Percentiles rank a stretch among this genome's conserved stretches.
Evolutionary conservation across 345 rosid genomes (phyloP).

Genomic region (Raphanus raphanistrum): DNA sequence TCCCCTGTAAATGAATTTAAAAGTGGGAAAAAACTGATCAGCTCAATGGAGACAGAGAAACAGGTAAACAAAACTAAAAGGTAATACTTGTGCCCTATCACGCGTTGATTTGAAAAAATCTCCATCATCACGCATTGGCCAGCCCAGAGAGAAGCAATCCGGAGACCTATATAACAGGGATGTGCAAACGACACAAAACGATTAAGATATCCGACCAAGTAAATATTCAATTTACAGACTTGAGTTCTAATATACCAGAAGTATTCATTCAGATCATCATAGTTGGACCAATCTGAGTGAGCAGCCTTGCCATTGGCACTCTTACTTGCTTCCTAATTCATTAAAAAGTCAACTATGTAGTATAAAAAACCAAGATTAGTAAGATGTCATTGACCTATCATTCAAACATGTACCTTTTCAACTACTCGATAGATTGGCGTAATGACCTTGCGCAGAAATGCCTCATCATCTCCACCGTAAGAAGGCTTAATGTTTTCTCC

Average conservation of each 20-base stretch:
- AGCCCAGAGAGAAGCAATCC: constrained; percentile 98
- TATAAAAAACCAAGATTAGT: constrained; percentile 22
- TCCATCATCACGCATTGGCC: constrained; percentile 99
- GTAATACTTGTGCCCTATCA: constrained; percentile 47
- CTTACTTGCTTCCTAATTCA: constrained; percentile 79
- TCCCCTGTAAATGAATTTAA: constrained; percentile 51
- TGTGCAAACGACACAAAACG: constrained; percentile 14
- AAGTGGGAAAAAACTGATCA: not conserved
- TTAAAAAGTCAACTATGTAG: constrained; percentile 22
- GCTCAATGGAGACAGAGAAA: constrained; percentile 17
- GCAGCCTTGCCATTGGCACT: constrained; percentile 76
- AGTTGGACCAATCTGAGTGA: constrained; percentile 90
- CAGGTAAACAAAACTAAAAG: constrained; percentile 28
- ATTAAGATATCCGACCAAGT: constrained; percentile 16
- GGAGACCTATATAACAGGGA: constrained; percentile 60
- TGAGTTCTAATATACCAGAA: constrained; percentile 68
- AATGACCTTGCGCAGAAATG: constrained; percentile 85
- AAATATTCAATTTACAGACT: constrained; percentile 22
- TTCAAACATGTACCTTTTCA: constrained; percentile 55
- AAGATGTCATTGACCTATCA: not conserved
- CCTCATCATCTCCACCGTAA: constrained; percentile 96
- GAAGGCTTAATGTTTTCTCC: constrained; percentile 99
- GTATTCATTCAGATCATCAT: constrained; percentile 96
- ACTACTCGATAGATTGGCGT: constrained; percentile 85
- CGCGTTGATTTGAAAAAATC: constrained; percentile 81